These are phyloP conservation scores for Thielaviopsis populi DNA, from an alignment of 2,329 filamentous ascomycete genomes.

Conservation along the genomic window DNA sequence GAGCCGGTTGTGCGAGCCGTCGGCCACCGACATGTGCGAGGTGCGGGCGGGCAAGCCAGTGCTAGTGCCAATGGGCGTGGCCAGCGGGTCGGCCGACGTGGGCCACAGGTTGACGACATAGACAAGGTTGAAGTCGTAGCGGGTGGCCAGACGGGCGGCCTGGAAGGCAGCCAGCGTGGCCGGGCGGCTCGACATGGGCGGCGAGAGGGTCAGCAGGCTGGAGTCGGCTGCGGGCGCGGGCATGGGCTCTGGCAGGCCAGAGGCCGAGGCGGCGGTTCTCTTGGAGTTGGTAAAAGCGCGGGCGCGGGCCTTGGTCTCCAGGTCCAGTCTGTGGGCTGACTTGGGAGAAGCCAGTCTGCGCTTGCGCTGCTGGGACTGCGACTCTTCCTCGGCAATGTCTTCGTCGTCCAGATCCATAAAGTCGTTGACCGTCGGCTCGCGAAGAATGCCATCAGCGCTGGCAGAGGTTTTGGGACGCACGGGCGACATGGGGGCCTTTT, in stretches of 20 bases:
- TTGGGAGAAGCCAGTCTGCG: not conserved
- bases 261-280: not conserved
- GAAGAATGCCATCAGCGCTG: conserved; percentile 24
- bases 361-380: conserved; percentile 12
- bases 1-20: conserved; percentile 22
- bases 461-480: conserved; percentile 11
- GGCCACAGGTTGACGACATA: conserved; percentile 47
- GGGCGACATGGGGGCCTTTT: conserved; percentile 1
- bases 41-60: not conserved
- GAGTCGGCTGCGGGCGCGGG: conserved; percentile 20
- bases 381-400: conserved; percentile 37
- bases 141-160: conserved; percentile 39
- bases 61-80: conserved; percentile 10
- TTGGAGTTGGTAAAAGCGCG: conserved; percentile 11
- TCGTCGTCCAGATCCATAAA: conserved; percentile 42
- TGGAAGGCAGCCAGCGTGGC: conserved; percentile 37
- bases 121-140: conserved; percentile 42
- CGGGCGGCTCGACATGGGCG: conserved; percentile 30
- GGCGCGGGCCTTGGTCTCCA: conserved; percentile 3
- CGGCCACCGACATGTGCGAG: conserved; percentile 6
- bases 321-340: conserved; percentile 5
- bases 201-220: conserved; percentile 30
- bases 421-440: conserved; percentile 38
- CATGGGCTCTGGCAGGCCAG: conserved; percentile 7
- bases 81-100: conserved; percentile 19